Evolutionary conservation across 1,139 yeast genomes (phyloP), one percentile per base, ranked within the genome.

Genomic region (Chernovozyma sophiae-reginae): DNA sequence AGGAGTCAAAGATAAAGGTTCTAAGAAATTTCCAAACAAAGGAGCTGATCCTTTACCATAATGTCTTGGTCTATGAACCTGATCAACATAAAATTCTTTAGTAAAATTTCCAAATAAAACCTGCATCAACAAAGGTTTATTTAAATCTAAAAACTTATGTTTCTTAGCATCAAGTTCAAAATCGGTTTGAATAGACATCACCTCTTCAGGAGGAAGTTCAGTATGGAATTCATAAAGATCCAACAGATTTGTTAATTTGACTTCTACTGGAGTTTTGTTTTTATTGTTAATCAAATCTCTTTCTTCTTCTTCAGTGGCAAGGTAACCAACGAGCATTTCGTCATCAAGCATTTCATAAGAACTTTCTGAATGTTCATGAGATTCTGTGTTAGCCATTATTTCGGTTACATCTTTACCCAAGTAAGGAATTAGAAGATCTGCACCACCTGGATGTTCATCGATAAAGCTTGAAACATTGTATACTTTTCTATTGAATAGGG

Each of bases 21-120:
- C 76, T 46, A 70, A 61, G 44, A 69, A 69, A 52, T 70, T 70
- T 3, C 76, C 76, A 47, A 70, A 70, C 33, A 70, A 53, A 5
- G 90, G 96, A 13, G 98, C 98, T 3, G 96, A 86, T 8, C 97
- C 97, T 46, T 70, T 69, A 28, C 76, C 76, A 43, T 68, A 70
- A 62, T 92, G 98, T 56, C 98, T 81, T 38, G 98, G 98, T 60
- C 97, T 79, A 62, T 92, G 98, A 32, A 92, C 94, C 63, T 92
- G 97, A 57, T 89, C 96, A 55, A 92, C 72, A 60, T 92, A 92
- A 55, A 92, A 92, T 34, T 86, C 95, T 58, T 86, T 90, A 32
- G 84, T 55, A 68, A 87, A 92, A 32, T 75, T 72, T 30, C 89
- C 79, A 43, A 74, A 70, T 43, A 86, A 62, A 36, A 92, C 86